Base-by-base conservation (phyloP, 148 eudicot genomes). In the Rheum nobile region DNA sequence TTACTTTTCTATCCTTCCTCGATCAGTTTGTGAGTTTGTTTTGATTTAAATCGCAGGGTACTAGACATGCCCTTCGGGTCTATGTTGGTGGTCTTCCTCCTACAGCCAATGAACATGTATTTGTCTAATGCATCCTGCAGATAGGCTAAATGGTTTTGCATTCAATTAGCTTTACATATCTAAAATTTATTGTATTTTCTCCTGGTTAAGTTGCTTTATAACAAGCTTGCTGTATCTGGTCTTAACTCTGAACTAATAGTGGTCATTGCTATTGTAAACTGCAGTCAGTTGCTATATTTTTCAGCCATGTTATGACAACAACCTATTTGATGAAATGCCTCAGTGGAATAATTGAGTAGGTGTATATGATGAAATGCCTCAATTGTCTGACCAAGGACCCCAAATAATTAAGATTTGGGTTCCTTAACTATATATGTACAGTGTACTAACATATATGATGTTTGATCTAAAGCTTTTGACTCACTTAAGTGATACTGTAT, bases 71-170 rank as follows among this genome's bases (percentile, higher is more conserved):
- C 79, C 88, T 97, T 21, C 90, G 97, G 71, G 89, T 95, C 52
- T 95, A 95, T 88, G 99, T 95, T 82, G 99, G 99, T 80, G 99
- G 99, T 32, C 94, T 95, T 50, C 81, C 99, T 44, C 92, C 96
- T 0, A 84, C 88, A 29, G 97, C 99, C n/a, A 92, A 90, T 82
- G 99, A 95, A 81, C 97, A 95, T 97, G 99, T 95, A 69, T 63
- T 31, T 43, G 42, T 73, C 14, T 47, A 72, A 72, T 21, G 39
- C 32, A 65, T 34, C 70, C 21, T 34, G 11, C 67, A 5, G 67
- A 57, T 57, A 57, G 16, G 61, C 61, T 22, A 54, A 8, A 21
- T 22, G 61, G 29, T 54, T 54, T 54, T 21, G 61, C 67, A 61
- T 61, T 61, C 6, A 61, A 29, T 13, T 12, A 28, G 19, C 11